Evolutionary conservation across 495 filamentous ascomycete genomes (phyloP), one percentile per base, ranked within the genome.

Genomic region (Immersiella caudata): DNA sequence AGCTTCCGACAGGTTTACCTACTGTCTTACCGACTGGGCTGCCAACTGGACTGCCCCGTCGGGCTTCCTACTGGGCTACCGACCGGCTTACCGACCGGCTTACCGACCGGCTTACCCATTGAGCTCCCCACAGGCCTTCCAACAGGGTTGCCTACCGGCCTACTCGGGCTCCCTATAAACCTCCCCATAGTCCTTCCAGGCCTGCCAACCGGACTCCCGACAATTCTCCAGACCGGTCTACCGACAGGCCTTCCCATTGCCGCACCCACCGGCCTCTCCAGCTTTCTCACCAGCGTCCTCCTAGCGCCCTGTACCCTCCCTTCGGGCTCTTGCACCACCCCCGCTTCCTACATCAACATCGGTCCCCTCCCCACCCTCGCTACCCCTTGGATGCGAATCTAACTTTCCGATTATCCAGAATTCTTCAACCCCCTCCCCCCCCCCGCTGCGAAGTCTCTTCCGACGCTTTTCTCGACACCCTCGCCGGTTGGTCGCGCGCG

Each of bases 351-450:
- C 46, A 40, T 64, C 62, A 64, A 64, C 54, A 58, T 66, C 20
- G 63, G 54, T 20, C 63, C 63, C 6, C 14, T n/a, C 18, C 63
- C 63, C 21, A 58, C 29, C 29, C 3, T 33, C 8, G 29, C 8
- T n/a, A 9, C 6, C 8, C 24, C 52, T 22, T 55, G 40, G 33
- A 57, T 20, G 24, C 2, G 14, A 57, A 14, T 4, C 56, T 59
- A 59, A 59, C 56, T 5, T 6, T n/a, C n/a, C n/a, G n/a, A 29
- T 6, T 26, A 9, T 9, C 7, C 22, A 59, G 56, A 64, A 20
- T 73, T 68, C 51, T 70, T 62, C 40, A 67, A 70, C 55, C 50
- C 66, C 14, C 56, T 59, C 14, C 8, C 55, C 50, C 66, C 14
- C 56, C 63, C 14, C 8, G 35, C 14, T 73, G 68, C 51, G 71